These are phyloP conservation scores for Camelina sativa DNA, from an alignment of 345 rosid genomes.

Conservation along the genomic window DNA sequence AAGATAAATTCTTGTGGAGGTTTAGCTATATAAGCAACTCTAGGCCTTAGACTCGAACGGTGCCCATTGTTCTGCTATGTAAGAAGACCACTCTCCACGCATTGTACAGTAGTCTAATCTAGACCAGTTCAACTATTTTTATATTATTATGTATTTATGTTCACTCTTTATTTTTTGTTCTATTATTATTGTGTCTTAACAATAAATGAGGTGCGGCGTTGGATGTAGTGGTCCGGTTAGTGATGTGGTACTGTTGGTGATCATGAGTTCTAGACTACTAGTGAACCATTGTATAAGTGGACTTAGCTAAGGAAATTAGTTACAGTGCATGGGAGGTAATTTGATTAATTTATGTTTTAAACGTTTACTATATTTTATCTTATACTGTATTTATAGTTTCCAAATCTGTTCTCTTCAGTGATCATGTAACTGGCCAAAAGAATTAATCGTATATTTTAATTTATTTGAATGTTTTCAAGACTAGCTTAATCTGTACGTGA, in stretches of 20 bases:
- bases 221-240: constrained; percentile 3
- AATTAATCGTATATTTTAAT: no score
- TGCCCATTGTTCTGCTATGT: constrained; percentile 22
- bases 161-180: background rate
- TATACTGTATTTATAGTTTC: no score
- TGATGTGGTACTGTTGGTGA: background rate
- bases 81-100: constrained; percentile 32
- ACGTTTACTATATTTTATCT: no score
- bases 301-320: background rate
- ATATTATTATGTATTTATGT: background rate
- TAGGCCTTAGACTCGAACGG: constrained; percentile 34
- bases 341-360: no score
- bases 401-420: no score
- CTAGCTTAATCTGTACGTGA: no score
- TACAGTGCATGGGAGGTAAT: no score
- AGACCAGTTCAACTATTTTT: constrained; percentile 22
- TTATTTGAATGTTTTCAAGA: no score
- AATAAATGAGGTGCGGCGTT: constrained; percentile 28
- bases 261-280: background rate
- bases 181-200: background rate
- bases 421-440: no score
- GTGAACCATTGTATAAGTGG: background rate
- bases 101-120: constrained; percentile 22
- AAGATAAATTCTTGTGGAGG: constrained; percentile 10
- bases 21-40: constrained; percentile 18